Evolutionary conservation across 2,329 filamentous ascomycete genomes (phyloP), one percentile per base, ranked within the genome.

Genomic region (Penicillium sp.): DNA sequence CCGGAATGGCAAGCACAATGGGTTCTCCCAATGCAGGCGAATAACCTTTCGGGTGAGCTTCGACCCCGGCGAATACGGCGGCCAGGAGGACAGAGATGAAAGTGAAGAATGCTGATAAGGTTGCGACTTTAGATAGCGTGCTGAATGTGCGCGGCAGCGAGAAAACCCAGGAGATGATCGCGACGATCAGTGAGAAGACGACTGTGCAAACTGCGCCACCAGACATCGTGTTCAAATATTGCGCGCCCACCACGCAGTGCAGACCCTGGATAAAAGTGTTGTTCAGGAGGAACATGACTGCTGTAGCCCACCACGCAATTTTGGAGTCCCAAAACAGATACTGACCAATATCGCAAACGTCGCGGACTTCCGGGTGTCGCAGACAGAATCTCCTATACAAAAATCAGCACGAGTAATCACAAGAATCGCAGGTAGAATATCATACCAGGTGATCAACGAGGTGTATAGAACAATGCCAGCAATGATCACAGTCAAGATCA

Each of bases 311-410:
- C 78, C 84, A 87, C 2, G 81, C 84, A 83, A 87, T 90, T 56
- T 82, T 84, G 71, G 90, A 86, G 61, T 88, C 87, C 86, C 88
- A 95, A 75, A 96, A 96, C 19, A 97, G 83, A 82, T 92, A 92
- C 73, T 96, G 90, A n/a, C 91, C 92, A 68, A 97, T 89, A 70
- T 97, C 92, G 70, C 91, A 96, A 13, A 96, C 90, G 76, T 97
- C 92, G 63, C 91, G 86, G 56, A 96, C 86, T 71, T 97, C 90
- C 0, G 92, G 92, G 68, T 97, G 91, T 44, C 91, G 85, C 54
- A 97, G 76, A 70, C 92, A 97, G 67, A 96, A 96, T 70, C 92
- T 85, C 91, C 89, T 92, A 67, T 2, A 77, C 70, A 10, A 65
- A 44, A 27, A 43, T 58, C 32, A 62, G 64, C 62, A 70, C 14